Evolutionary conservation across 352 stramenopile species (phyloP).

Genomic region (Pythium dissimile): DNA sequence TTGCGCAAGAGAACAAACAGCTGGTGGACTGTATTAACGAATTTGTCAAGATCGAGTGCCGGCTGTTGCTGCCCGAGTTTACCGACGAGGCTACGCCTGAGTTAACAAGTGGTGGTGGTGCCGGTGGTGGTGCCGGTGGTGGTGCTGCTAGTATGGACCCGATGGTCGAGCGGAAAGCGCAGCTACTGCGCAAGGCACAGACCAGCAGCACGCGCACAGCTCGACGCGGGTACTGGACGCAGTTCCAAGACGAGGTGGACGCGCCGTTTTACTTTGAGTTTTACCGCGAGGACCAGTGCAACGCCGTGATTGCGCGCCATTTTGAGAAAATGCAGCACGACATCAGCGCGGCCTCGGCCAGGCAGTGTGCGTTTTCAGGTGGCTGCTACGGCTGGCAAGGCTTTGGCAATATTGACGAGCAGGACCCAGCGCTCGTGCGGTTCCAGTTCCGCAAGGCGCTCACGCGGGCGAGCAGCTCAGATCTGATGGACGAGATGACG

Average conservation of each 20-base stretch:
- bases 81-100: no score
- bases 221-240: constrained; percentile 2
- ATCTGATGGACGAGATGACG: constrained; percentile 19
- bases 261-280: constrained; percentile 10
- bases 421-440: background rate
- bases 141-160: no score
- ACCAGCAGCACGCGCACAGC: no score
- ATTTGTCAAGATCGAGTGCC: constrained; percentile 7
- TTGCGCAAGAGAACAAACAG: constrained; percentile 1
- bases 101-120: no score
- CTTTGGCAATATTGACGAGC: constrained; percentile 2
- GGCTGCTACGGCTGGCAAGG: constrained; percentile 9
- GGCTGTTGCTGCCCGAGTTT: constrained; percentile 9
- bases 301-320: background rate
- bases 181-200: background rate
- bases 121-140: no score
- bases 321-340: constrained; percentile 3
- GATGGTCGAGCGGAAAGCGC: background rate
- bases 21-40: constrained; percentile 4
- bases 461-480: background rate
- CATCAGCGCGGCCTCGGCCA: background rate
- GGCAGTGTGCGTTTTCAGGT: background rate
- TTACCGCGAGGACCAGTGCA: constrained; percentile 4
- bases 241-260: constrained; percentile 3
- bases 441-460: constrained; percentile 9